Evolutionary conservation across 306 rosid genomes (phyloP), one percentile per base, ranked within the genome.

Genomic region (Canavalia gladiata): DNA sequence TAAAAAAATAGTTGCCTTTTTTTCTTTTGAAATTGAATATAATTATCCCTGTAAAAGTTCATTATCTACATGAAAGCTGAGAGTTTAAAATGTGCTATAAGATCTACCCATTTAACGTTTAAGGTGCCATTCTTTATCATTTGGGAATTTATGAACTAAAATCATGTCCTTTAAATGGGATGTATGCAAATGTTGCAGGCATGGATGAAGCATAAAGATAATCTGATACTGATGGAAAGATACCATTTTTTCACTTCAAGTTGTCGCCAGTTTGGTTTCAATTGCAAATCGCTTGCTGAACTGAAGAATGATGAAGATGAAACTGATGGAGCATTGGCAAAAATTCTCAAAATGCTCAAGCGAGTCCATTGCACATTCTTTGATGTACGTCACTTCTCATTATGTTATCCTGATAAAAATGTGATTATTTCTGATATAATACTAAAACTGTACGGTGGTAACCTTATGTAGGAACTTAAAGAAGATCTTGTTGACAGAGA

Each of bases 231-330:
- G 84, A 93, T 96, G 94, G 98, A 96, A 76, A 92, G 97, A 87
- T 96, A 93, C 74, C 98, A 93, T 87, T 96, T 89, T 80, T 96
- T 96, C 49, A 83, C 90, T 54, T 93, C 99, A n/a, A 96, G 99
- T 82, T 88, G 94, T 72, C 88, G 74, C 25, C 98, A 93, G 72
- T 96, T 88, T 81, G 95, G 95, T 42, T 90, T 88, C 80, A 69
- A 74, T 60, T 96, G 98, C 69, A 83, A 86, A 81, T 93, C 99
- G 43, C 94, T 92, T 50, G 85, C 97, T 12, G 94, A 90, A 86
- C 50, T 84, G 79, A 90, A 84, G 82, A 90, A 72, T 64, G 98
- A 96, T 75, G 99, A 96, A 83, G 75, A 83, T 76, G 99, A 92
- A 77, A 42, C 77, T n/a, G 94, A 92, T 45, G 99, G 97, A 71